Evolutionary conservation across 2,329 filamentous ascomycete genomes (phyloP).

Genomic region (Cercospora zeae-maydis): DNA sequence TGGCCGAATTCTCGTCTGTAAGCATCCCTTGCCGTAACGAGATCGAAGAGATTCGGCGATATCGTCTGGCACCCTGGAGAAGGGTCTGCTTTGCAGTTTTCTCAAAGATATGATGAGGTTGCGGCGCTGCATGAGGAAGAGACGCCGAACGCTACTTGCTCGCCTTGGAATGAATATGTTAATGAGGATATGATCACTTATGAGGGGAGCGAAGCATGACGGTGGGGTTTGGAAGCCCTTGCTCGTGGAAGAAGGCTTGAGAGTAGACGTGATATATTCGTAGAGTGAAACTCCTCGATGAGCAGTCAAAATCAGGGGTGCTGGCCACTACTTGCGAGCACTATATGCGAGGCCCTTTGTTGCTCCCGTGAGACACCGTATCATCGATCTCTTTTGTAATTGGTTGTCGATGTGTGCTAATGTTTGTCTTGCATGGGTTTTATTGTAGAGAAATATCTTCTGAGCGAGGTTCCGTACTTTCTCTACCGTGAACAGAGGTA

Average conservation of each 20-base stretch:
- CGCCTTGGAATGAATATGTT: neutral
- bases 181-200: neutral
- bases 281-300: no score
- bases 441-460: neutral
- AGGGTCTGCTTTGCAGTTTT: constrained; percentile 32
- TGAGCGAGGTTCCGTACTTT: no score
- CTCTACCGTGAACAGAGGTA: neutral
- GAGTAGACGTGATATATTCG: no score
- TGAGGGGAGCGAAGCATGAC: neutral
- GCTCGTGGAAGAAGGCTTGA: no score
- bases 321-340: no score
- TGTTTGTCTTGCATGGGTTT: neutral
- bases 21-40: no score
- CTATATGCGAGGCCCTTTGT: neutral
- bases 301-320: no score
- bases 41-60: no score
- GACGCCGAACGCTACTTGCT: neutral
- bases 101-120: constrained; percentile 25
- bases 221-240: no score
- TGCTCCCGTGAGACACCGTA: neutral
- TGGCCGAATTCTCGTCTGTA: no score
- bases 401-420: neutral
- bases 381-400: no score
- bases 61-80: constrained; percentile 35
- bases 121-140: constrained; percentile 15